phyloP scores from a whole-genome alignment of 352 stramenopile species.

The Blastocystis sp. region DNA sequence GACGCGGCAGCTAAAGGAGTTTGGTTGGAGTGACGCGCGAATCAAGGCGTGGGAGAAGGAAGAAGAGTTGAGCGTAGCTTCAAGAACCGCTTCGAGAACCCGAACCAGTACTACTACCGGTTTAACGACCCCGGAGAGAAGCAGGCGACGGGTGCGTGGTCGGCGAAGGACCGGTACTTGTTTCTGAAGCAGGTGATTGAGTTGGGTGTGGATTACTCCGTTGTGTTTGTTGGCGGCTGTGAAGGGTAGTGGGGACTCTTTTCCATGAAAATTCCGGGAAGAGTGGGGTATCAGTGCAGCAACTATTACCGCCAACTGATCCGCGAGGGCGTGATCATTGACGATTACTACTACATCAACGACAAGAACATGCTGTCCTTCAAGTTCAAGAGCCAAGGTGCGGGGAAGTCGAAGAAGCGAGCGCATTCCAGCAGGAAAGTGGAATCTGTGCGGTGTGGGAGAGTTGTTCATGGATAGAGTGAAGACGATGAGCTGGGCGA shows the following conservation, averaged over 20 bases:
- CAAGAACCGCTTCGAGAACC: conserved; percentile 67
- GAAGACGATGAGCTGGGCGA: conserved; percentile 6
- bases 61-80: conserved; percentile 26
- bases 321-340: conserved; percentile 69
- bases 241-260: conserved; percentile 70
- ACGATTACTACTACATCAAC: conserved; percentile 70
- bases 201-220: conserved; percentile 70
- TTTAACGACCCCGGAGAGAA: conserved; percentile 70
- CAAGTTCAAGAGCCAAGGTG: conserved; percentile 13
- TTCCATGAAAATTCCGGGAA: conserved; percentile 71
- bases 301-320: conserved; percentile 72
- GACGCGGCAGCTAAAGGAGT: conserved; percentile 34
- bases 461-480: neutral
- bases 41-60: conserved; percentile 48
- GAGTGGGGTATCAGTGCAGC: conserved; percentile 72
- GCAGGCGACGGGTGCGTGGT: conserved; percentile 71
- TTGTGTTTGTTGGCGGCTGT: neutral
- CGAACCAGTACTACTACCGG: conserved; percentile 72
- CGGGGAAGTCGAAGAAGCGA: neutral
- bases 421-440: conserved; percentile 9
- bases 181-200: conserved; percentile 72
- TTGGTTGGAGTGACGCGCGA: conserved; percentile 52
- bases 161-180: conserved; percentile 59
- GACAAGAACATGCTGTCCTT: conserved; percentile 70
- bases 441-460: neutral